phyloP scores from a whole-genome alignment of 2,329 filamentous ascomycete genomes.

The Lachnellula occidentalis region DNA sequence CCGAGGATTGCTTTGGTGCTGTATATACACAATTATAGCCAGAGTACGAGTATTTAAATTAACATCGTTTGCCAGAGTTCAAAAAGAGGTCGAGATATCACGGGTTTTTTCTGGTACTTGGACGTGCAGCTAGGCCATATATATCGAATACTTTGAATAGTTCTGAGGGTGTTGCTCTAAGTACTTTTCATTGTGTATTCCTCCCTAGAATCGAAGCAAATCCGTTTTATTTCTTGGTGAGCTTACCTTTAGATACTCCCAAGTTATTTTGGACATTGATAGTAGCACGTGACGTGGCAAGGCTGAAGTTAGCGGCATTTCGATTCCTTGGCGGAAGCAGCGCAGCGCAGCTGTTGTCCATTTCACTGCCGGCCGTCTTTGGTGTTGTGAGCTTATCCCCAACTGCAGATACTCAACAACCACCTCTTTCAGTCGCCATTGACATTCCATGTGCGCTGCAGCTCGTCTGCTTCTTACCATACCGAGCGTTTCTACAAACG shows the following conservation, averaged over 20 bases:
- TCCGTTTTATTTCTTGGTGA: neutral
- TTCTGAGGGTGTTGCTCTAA: too few relatives aligned
- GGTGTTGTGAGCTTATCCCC: neutral
- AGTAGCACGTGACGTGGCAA: neutral
- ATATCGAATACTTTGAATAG: too few relatives aligned
- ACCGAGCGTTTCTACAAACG: neutral
- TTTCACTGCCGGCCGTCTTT: neutral
- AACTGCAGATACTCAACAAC: neutral
- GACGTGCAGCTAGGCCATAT: too few relatives aligned
- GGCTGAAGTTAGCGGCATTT: neutral
- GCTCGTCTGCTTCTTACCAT: neutral
- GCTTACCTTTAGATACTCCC: neutral
- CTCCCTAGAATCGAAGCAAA: neutral
- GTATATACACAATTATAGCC: too few relatives aligned
- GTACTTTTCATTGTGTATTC: too few relatives aligned
- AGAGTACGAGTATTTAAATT: too few relatives aligned
- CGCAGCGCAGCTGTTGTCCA: neutral
- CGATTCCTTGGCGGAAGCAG: neutral
- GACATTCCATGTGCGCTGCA: neutral
- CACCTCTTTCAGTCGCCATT: neutral
- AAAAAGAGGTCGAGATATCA: too few relatives aligned
- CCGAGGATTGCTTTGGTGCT: too few relatives aligned
- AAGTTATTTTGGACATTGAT: neutral
- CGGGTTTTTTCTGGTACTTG: too few relatives aligned
- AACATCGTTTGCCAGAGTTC: too few relatives aligned